Evolutionary conservation across 139 green algal species (phyloP).

Genomic region (Picochlorum sp.): DNA sequence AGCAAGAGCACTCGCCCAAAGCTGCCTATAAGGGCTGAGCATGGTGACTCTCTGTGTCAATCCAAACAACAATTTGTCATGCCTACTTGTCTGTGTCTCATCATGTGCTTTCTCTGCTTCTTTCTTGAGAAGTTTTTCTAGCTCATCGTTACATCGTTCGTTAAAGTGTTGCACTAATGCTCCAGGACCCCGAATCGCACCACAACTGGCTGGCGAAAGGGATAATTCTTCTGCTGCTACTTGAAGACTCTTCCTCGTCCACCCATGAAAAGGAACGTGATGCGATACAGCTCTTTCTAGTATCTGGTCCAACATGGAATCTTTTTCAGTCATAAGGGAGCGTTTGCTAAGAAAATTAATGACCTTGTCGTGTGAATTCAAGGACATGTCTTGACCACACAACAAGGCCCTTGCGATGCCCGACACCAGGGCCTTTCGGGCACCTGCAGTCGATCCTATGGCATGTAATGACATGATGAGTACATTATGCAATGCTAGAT

Average conservation of each 20-base stretch:
- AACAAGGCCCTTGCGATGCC: too few relatives aligned
- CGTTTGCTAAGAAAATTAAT: too few relatives aligned
- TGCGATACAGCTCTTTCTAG: too few relatives aligned
- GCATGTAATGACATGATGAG: too few relatives aligned
- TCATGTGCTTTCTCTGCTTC: slow-evolving; percentile 23
- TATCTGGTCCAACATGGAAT: too few relatives aligned
- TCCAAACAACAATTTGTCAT: slow-evolving; percentile 32
- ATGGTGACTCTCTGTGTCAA: slow-evolving; percentile 49
- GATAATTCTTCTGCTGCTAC: slow-evolving; percentile 41
- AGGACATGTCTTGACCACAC: too few relatives aligned
- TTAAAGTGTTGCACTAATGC: slow-evolving; percentile 54
- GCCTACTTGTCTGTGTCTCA: neutral
- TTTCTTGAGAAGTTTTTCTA: slow-evolving; percentile 18
- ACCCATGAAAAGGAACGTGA: slow-evolving; percentile 19
- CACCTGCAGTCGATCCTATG: too few relatives aligned
- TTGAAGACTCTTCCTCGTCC: slow-evolving; percentile 26
- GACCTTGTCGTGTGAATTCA: too few relatives aligned
- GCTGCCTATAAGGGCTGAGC: slow-evolving; percentile 35
- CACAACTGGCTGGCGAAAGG: slow-evolving; percentile 42
- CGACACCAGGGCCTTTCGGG: too few relatives aligned
- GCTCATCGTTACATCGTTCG: slow-evolving; percentile 33
- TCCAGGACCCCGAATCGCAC: slow-evolving; percentile 33
- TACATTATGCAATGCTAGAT: too few relatives aligned
- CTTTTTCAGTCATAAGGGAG: too few relatives aligned
- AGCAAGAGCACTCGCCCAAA: slow-evolving; percentile 49